Evolutionary conservation across 2,329 filamentous ascomycete genomes (phyloP), one percentile per base, ranked within the genome.

Genomic region (Herpotrichia juniperi): DNA sequence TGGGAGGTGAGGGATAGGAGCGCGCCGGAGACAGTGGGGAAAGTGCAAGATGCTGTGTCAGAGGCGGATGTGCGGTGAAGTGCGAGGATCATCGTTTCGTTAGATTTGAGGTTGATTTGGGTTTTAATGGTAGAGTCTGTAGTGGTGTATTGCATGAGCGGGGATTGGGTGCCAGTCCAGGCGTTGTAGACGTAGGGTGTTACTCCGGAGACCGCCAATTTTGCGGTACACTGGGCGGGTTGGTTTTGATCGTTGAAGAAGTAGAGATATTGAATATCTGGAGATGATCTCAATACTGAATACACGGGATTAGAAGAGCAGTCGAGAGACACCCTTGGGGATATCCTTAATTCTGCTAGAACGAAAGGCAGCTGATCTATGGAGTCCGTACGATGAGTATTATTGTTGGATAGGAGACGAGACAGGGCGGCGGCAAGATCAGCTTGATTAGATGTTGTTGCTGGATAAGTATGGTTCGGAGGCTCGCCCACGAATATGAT

Each of bases 81-180:
- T 5, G 64, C 75, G 24, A 80, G 59, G 28, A 78, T 72, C 2
- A 63, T 61, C 3, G 69, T 72, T 62, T 80, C 72, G 48, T 78
- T 76, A 1, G 64, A 71, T 19, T 69, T 71, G 3, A 81, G 58
- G 2, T 46, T 50, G 12, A 80, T 51, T 2, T 68, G 65, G 12
- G 78, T 69, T 1, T 57, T 63, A 1, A 70, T 75, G 0, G 48
- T 56, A 4, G 54, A 61, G 2, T 61, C 48, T 2, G 49, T 61
- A 8, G 63, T 53, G n/a, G 64, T 61, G 50, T 78, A 78, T 3
- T 63, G 57, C 1, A 67, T 35, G 17, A 78, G 51, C 0, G 69
- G 69, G 3, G 50, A 68, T 22, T 64, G 47, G 4, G 63, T 58
- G 7, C 78, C 78, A 1, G 75, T 77, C 74, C 76, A 81, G 3